These are phyloP conservation scores for Penicillium coffeae DNA, from an alignment of 495 filamentous ascomycete genomes.

Conservation along the genomic window DNA sequence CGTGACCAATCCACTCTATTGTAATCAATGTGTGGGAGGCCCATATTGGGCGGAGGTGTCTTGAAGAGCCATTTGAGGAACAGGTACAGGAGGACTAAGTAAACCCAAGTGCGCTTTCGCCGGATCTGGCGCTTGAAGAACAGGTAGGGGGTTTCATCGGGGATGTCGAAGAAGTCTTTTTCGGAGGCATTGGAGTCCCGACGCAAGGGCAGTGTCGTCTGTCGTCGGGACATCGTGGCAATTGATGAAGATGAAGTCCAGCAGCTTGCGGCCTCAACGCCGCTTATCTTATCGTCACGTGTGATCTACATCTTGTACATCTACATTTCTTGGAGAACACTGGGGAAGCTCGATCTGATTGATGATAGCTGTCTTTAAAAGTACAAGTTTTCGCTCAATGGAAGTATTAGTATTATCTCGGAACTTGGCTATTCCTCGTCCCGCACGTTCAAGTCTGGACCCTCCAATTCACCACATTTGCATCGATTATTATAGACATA, in stretches of 20 bases:
- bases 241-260: neutral
- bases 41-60: conserved; percentile 19
- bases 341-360: no score
- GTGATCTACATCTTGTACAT: neutral
- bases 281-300: conserved; percentile 5
- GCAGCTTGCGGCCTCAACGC: neutral
- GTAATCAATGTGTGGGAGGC: conserved; percentile 35
- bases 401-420: no score
- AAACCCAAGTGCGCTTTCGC: conserved; percentile 35
- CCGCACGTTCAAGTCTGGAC: no score
- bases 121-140: conserved; percentile 37
- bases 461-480: no score
- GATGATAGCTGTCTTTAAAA: no score
- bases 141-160: conserved; percentile 31
- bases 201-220: conserved; percentile 26
- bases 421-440: no score
- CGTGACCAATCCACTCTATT: conserved; percentile 54
- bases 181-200: conserved; percentile 35
- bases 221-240: conserved; percentile 18
- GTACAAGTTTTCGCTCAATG: no score
- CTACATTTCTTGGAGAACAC: no score
- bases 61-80: conserved; percentile 31
- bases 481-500: no score
- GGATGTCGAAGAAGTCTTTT: conserved; percentile 44
- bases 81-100: conserved; percentile 27